phyloP scores from a whole-genome alignment of 2,329 filamentous ascomycete species.

The Epichloe gansuensis region DNA sequence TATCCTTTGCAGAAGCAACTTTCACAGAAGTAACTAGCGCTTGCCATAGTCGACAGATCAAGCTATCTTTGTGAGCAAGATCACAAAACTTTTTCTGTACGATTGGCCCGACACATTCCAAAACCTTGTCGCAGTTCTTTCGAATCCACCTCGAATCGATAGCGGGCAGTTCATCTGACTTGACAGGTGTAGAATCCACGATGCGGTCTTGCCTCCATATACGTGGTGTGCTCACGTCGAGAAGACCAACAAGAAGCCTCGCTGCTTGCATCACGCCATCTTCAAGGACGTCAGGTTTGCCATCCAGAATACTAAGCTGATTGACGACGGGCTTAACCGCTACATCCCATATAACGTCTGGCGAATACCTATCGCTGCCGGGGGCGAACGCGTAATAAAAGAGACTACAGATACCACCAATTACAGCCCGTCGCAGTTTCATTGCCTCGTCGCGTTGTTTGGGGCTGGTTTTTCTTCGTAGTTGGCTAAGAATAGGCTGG shows the following conservation, averaged over 20 bases:
- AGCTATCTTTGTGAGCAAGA: constrained; percentile 46
- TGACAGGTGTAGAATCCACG: constrained; percentile 42
- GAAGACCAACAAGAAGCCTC: constrained; percentile 56
- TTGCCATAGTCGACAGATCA: constrained; percentile 42
- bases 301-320: constrained; percentile 34
- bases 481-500: constrained; percentile 54
- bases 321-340: constrained; percentile 54
- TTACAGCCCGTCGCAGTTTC: constrained; percentile 37
- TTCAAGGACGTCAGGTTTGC: constrained; percentile 25
- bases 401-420: constrained; percentile 66
- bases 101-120: constrained; percentile 47
- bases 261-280: constrained; percentile 48
- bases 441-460: constrained; percentile 40
- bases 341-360: constrained; percentile 68
- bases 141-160: constrained; percentile 82
- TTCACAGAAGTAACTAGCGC: constrained; percentile 50
- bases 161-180: constrained; percentile 64
- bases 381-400: constrained; percentile 76
- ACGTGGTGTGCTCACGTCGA: constrained; percentile 44
- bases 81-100: constrained; percentile 49
- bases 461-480: constrained; percentile 49
- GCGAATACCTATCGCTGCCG: constrained; percentile 46
- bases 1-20: constrained; percentile 66
- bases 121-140: constrained; percentile 51
- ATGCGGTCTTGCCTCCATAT: constrained; percentile 67